Conservation (phyloP, 768 basidiomycete species). For the Leccinum broughii region DNA sequence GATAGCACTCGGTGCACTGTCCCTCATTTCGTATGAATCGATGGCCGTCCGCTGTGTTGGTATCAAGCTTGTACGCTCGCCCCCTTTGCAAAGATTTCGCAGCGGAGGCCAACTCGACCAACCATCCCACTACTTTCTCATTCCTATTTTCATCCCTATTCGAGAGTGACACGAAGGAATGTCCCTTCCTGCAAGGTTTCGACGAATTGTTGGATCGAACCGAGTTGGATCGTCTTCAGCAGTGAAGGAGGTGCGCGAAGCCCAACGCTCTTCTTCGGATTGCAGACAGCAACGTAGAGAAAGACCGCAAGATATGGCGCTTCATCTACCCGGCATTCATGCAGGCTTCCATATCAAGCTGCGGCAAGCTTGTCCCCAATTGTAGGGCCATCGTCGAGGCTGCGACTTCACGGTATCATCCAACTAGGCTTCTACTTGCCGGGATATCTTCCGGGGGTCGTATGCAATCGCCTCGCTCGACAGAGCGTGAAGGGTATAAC, state of each 20-base stretch:
- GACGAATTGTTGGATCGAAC: slow-evolving; percentile 65
- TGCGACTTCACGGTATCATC: slow-evolving; percentile 68
- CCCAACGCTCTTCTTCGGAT: slow-evolving; percentile 63
- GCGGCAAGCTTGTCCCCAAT: slow-evolving; percentile 38
- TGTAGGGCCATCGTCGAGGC: slow-evolving; percentile 70
- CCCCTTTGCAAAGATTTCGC: slow-evolving; percentile 47
- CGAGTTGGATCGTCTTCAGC: slow-evolving; percentile 60
- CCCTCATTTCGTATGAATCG: slow-evolving; percentile 64
- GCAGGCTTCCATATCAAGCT: no score
- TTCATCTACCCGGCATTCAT: slow-evolving; percentile 65
- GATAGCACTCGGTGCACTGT: slow-evolving; percentile 71
- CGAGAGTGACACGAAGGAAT: slow-evolving; percentile 47
- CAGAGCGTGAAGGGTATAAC: slow-evolving; percentile 50
- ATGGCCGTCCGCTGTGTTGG: slow-evolving; percentile 56
- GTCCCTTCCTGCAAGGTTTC: slow-evolving; percentile 55
- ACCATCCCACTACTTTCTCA: slow-evolving; percentile 29
- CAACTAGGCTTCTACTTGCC: slow-evolving; percentile 68
- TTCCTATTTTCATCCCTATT: slow-evolving; percentile 53
- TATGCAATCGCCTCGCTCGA: slow-evolving; percentile 39
- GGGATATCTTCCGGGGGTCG: slow-evolving; percentile 58
- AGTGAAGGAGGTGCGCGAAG: slow-evolving; percentile 61
- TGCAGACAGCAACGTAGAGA: slow-evolving; percentile 66
- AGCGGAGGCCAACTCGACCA: slow-evolving; percentile 30
- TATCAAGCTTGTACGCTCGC: slow-evolving; percentile 59
- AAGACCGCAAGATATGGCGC: slow-evolving; percentile 74